Evolutionary conservation across 805 yeast genomes (phyloP), one percentile per base, ranked within the genome.

Genomic region (Saturnispora mendoncae): DNA sequence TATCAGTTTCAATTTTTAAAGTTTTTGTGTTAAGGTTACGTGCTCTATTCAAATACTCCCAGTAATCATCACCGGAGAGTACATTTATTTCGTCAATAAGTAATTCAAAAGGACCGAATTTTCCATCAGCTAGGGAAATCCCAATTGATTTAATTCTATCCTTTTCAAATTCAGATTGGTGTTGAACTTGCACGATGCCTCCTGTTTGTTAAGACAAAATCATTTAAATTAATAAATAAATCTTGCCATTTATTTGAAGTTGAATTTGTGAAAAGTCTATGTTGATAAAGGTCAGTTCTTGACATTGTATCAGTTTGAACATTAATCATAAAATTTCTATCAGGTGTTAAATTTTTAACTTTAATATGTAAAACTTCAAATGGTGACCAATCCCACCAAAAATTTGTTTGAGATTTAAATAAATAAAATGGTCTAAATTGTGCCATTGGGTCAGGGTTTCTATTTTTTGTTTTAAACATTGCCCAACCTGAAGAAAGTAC

Each of bases 181-280:
- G 69, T 58, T 76, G 81, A 32, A 73, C 69, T 33, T 71, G 67
- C 13, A 63, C 51, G 35, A 44, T 47, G n/a, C 95, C 95, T 69
- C 83, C 82, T 77, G 57, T 83, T 84, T 18, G 94, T 85, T 60
- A 84, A 68, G 39, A 85, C 87, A 60, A 85, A 84, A 54, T 81
- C 87, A 49, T 76, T 72, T 38, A 85, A 64, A 34, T 92, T 86
- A 26, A 85, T 77, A 23, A 80, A 74, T 12, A 84, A 86, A 2
- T 86, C 80, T 56, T 85, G 92, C 94, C 94, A 84, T 35, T 25
- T 35, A 17, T 17, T 12, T 84, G 85, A 31, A 67, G 72, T 49
- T 76, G 74, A 48, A 51, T 39, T 34, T 2, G 53, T 49, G 34
- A 83, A 85, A 47, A 85, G 65, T 18, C 95, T 62, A 58, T 85